A percentile compares a stretch with the other conserved stretches of the same genome.
These are phyloP conservation scores for Herpetomonas tarakana DNA, from an alignment of 208 protist genomes.

Conservation along the genomic window DNA sequence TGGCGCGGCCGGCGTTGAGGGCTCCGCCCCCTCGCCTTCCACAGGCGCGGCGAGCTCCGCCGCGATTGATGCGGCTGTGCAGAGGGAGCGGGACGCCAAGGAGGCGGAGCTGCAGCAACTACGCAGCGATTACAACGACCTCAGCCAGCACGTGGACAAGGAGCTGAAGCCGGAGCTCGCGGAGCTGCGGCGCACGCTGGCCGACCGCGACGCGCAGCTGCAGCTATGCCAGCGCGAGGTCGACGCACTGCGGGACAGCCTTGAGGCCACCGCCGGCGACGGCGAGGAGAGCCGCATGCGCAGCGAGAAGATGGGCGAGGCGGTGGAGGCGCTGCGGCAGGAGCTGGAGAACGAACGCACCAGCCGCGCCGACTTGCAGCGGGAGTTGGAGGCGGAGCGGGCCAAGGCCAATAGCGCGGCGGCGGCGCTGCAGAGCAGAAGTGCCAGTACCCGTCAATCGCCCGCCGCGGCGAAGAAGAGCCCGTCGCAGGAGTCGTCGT, in stretches of 20 bases:
- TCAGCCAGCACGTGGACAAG: constrained; percentile 12
- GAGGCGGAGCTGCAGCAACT: constrained; percentile 11
- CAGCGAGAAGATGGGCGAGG: constrained; percentile 40
- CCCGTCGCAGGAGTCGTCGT: background rate
- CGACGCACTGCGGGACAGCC: constrained; percentile 13
- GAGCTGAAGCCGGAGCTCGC: constrained; percentile 12
- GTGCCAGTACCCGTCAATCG: background rate
- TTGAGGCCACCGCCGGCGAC: constrained; percentile 18
- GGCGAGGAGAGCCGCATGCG: constrained; percentile 28
- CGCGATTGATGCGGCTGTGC: background rate
- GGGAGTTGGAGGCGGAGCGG: background rate
- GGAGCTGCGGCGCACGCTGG: background rate
- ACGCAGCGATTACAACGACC: constrained; percentile 22
- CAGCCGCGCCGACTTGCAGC: constrained; percentile 10
- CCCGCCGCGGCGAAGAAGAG: background rate
- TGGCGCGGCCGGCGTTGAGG: background rate
- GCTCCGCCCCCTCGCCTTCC: background rate
- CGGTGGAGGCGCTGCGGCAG: constrained; percentile 28
- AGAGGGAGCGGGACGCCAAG: background rate
- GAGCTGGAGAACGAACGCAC: constrained; percentile 23
- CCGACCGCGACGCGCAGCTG: background rate
- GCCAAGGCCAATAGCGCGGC: background rate
- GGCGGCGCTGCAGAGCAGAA: no score
- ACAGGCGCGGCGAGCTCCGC: background rate
- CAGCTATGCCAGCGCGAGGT: constrained; percentile 19